Conservation (phyloP, 768 basidiomycete species). For the Kwoniella botswanensis region DNA sequence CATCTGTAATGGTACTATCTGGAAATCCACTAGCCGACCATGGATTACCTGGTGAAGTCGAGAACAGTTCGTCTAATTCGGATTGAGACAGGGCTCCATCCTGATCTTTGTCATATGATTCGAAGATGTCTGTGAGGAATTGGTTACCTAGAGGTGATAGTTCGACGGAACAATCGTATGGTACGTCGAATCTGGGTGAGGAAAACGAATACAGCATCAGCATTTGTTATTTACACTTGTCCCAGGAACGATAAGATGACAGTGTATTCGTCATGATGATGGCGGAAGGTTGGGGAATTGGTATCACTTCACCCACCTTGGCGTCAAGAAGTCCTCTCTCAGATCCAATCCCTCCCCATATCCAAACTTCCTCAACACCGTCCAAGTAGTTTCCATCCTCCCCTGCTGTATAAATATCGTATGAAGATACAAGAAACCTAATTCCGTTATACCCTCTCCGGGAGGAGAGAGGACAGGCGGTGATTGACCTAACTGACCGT, state of each 20-base stretch:
- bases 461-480: constrained; percentile 41
- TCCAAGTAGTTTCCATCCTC: constrained; percentile 96
- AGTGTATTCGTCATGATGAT: too few relatives aligned
- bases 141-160: constrained; percentile 91
- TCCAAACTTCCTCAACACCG: constrained; percentile 89
- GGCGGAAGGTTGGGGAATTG: too few relatives aligned
- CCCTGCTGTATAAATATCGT: constrained; percentile 97
- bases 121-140: constrained; percentile 96
- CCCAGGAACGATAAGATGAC: too few relatives aligned
- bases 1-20: constrained; percentile 84
- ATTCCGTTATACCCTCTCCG: constrained; percentile 76
- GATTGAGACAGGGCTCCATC: constrained; percentile 85
- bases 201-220: neutral
- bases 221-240: neutral
- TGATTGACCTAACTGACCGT: constrained; percentile 37
- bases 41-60: constrained; percentile 95
- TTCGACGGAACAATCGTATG: constrained; percentile 92
- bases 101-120: constrained; percentile 94
- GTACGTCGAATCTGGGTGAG: constrained; percentile 79
- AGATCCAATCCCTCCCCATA: constrained; percentile 93
- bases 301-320: too few relatives aligned
- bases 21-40: constrained; percentile 92
- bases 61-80: constrained; percentile 87
- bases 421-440: constrained; percentile 90
- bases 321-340: constrained; percentile 82